Evolutionary conservation across 306 rosid species (phyloP), one percentile per base, ranked within the genome.

Genomic region (Sechiopsis laciniata): DNA sequence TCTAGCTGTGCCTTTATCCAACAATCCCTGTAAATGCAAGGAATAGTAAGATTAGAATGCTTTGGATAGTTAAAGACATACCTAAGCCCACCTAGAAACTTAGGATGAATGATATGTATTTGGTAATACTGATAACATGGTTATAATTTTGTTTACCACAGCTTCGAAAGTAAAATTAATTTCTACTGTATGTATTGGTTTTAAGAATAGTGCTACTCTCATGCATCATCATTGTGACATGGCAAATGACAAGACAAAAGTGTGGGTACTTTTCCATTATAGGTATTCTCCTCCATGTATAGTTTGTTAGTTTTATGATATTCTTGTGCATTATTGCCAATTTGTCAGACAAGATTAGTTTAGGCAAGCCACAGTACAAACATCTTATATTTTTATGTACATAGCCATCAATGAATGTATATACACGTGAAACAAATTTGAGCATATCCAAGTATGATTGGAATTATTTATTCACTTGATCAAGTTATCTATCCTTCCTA

Each of bases 401-500:
- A 17, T 29, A 13, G 45, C 53, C 53, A 50, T 13, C 53, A 4
- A 66, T 32, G 37, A 32, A 32, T 26, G 5, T 59, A 61, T 15
- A 61, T 62, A 13, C 65, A 5, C 20, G 13, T 48, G 40, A 13
- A 67, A 46, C 32, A 20, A 46, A 68, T 21, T 68, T 68, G 56
- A 8, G 73, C 37, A 13, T 45, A 13, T 48, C 16, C 32, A 45
- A 11, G 73, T 46, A 20, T 46, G 54, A 45, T n/a, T 20, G 17
- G 40, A 46, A 45, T 17, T 45, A 20, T 21, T 21, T 46, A 20
- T 67, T 67, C 56, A 21, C 73, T 6, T 68, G 29, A 68, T 14
- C 56, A 48, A 20, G 73, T 11, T 21, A 48, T 29, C 7, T 71
- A 7, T 71, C 10, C 16, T 48, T 78, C 35, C 20, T 52, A 82